Conservation (phyloP, 1,284 basidiomycete species). For the Trichosporon sp. region DNA sequence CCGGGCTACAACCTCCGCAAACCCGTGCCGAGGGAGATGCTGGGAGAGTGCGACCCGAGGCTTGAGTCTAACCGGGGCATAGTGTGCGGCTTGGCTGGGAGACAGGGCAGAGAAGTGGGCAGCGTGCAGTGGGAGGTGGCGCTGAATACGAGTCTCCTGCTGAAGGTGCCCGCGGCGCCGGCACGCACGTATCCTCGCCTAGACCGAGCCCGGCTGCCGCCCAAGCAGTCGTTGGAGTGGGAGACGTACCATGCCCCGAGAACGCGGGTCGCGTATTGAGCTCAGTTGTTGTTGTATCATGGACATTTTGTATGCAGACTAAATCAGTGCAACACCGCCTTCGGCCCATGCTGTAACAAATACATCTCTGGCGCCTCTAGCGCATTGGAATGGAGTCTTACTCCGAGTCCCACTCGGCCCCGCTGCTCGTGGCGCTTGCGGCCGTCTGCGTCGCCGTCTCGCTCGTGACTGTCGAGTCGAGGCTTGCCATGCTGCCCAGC, state of each 20-base stretch:
- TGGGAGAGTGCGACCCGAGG: not conserved
- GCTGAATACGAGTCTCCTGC: too few species aligned
- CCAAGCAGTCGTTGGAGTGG: too few species aligned
- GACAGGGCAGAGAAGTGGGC: too few species aligned
- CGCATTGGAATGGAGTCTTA: not conserved
- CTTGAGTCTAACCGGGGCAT: not conserved
- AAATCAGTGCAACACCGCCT: too few species aligned
- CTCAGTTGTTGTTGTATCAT: too few species aligned
- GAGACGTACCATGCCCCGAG: too few species aligned
- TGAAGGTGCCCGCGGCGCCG: too few species aligned
- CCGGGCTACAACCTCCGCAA: not conserved
- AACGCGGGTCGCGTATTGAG: too few species aligned
- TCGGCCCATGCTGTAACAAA: not conserved
- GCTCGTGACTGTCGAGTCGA: not conserved
- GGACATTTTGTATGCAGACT: too few species aligned
- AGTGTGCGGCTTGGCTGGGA: not conserved
- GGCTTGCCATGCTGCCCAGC: not conserved
- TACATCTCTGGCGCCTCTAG: not conserved
- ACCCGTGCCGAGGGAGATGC: not conserved
- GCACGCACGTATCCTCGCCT: too few species aligned
- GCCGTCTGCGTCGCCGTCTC: constrained; percentile 7
- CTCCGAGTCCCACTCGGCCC: constrained; percentile 13
- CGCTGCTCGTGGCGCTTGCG: not conserved
- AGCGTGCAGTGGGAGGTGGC: not conserved
- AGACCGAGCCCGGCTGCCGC: too few species aligned